phyloP scores from a whole-genome alignment of 495 filamentous ascomycete species.

The Hypoxylon fuscum region DNA sequence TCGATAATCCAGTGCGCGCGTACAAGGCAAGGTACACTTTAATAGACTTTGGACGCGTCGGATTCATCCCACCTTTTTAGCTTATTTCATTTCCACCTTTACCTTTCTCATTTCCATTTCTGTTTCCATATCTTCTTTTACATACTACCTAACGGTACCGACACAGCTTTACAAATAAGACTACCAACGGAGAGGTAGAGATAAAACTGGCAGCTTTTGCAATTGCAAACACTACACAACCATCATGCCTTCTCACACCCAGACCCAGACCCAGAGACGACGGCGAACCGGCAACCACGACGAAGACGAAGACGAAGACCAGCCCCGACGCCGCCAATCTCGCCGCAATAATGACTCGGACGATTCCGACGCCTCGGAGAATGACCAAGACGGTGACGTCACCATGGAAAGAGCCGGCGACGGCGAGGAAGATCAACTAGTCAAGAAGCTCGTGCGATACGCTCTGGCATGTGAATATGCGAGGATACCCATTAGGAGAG shows the following conservation, averaged over 20 bases:
- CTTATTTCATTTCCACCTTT: too few relatives aligned
- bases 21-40: too few relatives aligned
- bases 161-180: too few relatives aligned
- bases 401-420: conserved; percentile 43
- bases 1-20: conserved; percentile 5
- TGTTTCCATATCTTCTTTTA: too few relatives aligned
- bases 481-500: conserved; percentile 76
- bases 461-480: conserved; percentile 89
- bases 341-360: conserved; percentile 40
- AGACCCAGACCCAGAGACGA: conserved; percentile 40
- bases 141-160: too few relatives aligned
- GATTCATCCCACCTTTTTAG: too few relatives aligned
- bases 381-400: conserved; percentile 47
- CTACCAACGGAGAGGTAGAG: too few relatives aligned
- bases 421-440: conserved; percentile 67
- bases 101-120: too few relatives aligned
- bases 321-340: conserved; percentile 31
- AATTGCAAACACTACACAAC: neutral
- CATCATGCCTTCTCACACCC: conserved; percentile 46
- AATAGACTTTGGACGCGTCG: too few relatives aligned
- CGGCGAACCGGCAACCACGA: conserved; percentile 30
- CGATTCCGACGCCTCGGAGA: conserved; percentile 44
- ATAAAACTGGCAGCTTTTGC: too few relatives aligned
- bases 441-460: conserved; percentile 91
- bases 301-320: conserved; percentile 29